phyloP scores from a whole-genome alignment of 805 yeast genomes.

The Sugiyamaella floridensis region DNA sequence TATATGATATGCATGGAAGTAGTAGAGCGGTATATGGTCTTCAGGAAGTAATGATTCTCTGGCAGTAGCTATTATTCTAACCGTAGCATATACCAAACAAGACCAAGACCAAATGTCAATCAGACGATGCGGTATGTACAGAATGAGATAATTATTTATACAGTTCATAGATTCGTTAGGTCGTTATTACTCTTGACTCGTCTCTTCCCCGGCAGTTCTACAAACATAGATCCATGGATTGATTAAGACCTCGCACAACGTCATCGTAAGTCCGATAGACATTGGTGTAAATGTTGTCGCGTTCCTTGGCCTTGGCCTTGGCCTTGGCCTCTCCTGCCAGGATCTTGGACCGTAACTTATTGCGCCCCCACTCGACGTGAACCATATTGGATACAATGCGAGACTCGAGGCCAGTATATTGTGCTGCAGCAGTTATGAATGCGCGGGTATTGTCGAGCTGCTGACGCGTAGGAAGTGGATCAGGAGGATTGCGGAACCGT shows the following conservation, averaged over 20 bases:
- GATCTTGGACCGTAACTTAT: constrained; percentile 4
- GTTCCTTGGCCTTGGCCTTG: constrained; percentile 32
- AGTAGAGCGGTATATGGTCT: too few species aligned
- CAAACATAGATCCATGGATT: constrained; percentile 26
- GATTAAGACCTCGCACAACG: constrained; percentile 20
- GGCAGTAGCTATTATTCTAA: too few species aligned
- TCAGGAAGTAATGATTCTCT: too few species aligned
- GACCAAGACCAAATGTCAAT: too few species aligned
- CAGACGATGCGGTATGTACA: too few species aligned
- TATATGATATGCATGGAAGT: too few species aligned
- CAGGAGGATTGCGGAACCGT: constrained; percentile 5
- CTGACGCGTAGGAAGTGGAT: background rate
- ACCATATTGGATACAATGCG: constrained; percentile 11
- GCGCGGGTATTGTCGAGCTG: constrained; percentile 12
- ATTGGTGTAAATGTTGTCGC: constrained; percentile 23
- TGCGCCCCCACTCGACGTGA: constrained; percentile 13
- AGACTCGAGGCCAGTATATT: constrained; percentile 12
- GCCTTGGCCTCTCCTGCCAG: constrained; percentile 23
- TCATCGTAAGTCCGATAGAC: constrained; percentile 23
- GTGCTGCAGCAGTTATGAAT: constrained; percentile 16
- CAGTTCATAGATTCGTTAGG: too few species aligned
- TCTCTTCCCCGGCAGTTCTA: constrained; percentile 3
- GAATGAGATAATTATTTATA: too few species aligned
- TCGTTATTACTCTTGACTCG: too few species aligned
- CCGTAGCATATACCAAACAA: too few species aligned